phyloP scores from a whole-genome alignment of 140 eudicot genomes.

The Anethum foeniculum region DNA sequence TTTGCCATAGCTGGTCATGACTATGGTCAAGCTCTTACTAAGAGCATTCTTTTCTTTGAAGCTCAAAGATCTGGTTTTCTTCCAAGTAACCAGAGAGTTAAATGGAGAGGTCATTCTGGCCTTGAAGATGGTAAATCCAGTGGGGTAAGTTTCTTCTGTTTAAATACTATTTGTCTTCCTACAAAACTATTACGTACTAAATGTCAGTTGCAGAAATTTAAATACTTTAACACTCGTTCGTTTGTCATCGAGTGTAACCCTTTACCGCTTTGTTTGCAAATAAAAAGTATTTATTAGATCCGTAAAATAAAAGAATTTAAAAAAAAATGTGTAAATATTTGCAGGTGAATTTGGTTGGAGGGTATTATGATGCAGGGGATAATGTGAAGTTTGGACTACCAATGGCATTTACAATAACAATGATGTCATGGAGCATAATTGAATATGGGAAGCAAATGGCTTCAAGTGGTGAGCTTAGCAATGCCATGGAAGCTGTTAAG shows the following conservation, averaged over 20 bases:
- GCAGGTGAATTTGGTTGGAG: constrained; percentile 98
- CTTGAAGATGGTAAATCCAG: constrained; percentile 61
- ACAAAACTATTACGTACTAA: too few relatives aligned
- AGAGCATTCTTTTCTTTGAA: constrained; percentile 70
- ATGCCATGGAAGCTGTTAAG: constrained; percentile 83
- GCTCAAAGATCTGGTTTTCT: constrained; percentile 89
- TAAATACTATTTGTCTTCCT: not conserved
- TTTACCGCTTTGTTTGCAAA: not conserved
- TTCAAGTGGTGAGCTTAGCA: constrained; percentile 62
- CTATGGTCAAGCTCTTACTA: constrained; percentile 56
- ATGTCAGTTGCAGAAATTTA: not conserved
- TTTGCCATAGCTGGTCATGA: constrained; percentile 42
- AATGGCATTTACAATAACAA: constrained; percentile 93
- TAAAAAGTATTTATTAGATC: not conserved
- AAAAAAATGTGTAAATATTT: not conserved
- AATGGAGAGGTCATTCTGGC: constrained; percentile 82
- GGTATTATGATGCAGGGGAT: constrained; percentile 98
- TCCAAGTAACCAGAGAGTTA: constrained; percentile 62
- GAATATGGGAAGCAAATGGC: constrained; percentile 83
- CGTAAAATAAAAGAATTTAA: not conserved
- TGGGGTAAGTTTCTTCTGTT: constrained; percentile 56
- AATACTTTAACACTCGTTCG: not conserved
- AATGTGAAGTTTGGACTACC: constrained; percentile 97
- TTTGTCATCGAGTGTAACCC: not conserved
- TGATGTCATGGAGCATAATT: constrained; percentile 93